Evolutionary conservation across 352 stramenopile species (phyloP), one percentile per base, ranked within the genome.

Genomic region (Globisporangium nodosum): DNA sequence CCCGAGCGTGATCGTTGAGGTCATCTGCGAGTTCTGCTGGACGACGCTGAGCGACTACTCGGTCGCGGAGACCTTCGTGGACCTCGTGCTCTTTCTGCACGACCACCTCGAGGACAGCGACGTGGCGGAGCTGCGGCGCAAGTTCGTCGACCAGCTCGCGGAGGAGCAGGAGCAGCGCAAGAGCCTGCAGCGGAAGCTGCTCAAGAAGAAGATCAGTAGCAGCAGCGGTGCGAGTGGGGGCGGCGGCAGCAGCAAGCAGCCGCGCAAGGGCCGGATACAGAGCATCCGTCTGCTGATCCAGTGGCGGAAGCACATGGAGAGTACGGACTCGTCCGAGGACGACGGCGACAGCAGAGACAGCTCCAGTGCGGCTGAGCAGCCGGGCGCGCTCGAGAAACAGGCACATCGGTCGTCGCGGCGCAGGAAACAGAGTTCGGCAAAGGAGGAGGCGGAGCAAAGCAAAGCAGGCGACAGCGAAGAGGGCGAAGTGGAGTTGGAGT

Each of bases 1-100:
- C 57, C 76, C 82, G 52, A 88, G 81, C 46, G 76, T 90, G 20
- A 74, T 88, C 37, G 69, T 92, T 6, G 82, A 90, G n/a, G 58
- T 92, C 45, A 85, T 92, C 18, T 76, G 74, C 58, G 82, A 92
- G 70, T 92, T 92, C 61, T 90, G 79, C 63, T 71, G 71, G 63
- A 87, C 78, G 49, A 92, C 76, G 35, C 64, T 90, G 15, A 72
- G 66, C 42, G 82, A 92, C 50, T 88, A 86, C 58, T 88, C 77
- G 21, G 76, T 92, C 16, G 74, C 67, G 6, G 77, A 92, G 61
- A 82, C 79, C 0, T 92, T 92, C 58, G 45, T 88, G 31, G 82
- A 92, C 64, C 69, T 92, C 15, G 73, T 88, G 9, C 49, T 89
- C 20, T 92, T 90, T 50, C 57, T 92, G 50, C 79, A 92, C 61